A percentile compares a stretch with the other conserved stretches of the same genome.
These are phyloP conservation scores for Aspergillus ellipticus DNA, from an alignment of 495 filamentous ascomycete species.

Conservation along the genomic window DNA sequence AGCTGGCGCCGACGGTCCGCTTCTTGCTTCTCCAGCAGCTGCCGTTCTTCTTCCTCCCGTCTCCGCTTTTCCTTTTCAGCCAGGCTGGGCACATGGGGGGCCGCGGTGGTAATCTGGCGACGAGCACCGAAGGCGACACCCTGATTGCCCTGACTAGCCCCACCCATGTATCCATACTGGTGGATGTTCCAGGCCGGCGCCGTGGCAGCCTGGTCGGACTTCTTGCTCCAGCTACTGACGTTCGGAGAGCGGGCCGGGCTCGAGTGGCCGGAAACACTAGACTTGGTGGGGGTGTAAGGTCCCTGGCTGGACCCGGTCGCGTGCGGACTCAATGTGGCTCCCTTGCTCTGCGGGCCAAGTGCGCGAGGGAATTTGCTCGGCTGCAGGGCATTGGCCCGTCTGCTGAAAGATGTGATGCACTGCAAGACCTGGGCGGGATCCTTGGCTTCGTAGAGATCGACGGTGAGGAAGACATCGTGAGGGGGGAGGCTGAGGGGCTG, in stretches of 20 bases:
- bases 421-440: constrained; percentile 96
- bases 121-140: constrained; percentile 88
- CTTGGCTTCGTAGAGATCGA: constrained; percentile 94
- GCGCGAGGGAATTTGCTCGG: constrained; percentile 67
- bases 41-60: constrained; percentile 60
- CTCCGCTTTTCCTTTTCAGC: constrained; percentile 62
- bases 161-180: constrained; percentile 98
- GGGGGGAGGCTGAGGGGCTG: constrained; percentile 82
- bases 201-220: constrained; percentile 71
- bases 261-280: constrained; percentile 50
- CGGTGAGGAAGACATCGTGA: constrained; percentile 95
- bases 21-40: constrained; percentile 60
- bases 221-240: constrained; percentile 89
- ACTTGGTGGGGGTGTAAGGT: constrained; percentile 36
- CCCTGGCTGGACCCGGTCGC: constrained; percentile 57
- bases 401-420: constrained; percentile 87
- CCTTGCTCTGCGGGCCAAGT: constrained; percentile 63
- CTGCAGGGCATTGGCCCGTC: constrained; percentile 73
- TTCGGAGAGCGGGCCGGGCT: constrained; percentile 61
- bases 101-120: constrained; percentile 84
- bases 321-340: constrained; percentile 62
- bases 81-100: constrained; percentile 72
- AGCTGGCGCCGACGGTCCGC: constrained; percentile 56
- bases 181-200: constrained; percentile 97
- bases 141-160: constrained; percentile 92